Evolutionary conservation across 1,284 basidiomycete genomes (phyloP).

Genomic region (Fomitiporia mediterranea): DNA sequence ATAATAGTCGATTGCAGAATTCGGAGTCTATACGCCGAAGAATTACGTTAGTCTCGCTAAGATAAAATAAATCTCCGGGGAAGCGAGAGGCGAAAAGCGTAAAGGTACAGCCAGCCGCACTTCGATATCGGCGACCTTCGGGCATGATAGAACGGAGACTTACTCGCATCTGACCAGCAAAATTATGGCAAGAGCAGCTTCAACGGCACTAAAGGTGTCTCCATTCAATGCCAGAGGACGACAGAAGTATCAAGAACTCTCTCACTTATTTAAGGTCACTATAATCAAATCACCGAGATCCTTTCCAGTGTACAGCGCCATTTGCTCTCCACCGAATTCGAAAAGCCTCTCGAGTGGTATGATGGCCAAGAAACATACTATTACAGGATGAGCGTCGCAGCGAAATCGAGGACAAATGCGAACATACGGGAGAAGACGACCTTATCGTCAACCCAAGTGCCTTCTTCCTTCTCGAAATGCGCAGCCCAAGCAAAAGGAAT

Average conservation of each 20-base stretch:
- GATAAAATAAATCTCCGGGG: not conserved
- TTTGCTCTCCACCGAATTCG: constrained; percentile 27
- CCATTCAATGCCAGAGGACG: too few species aligned
- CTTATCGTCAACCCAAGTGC: constrained; percentile 23
- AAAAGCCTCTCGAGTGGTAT: constrained; percentile 28
- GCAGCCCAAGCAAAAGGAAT: constrained; percentile 62
- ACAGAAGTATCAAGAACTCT: too few species aligned
- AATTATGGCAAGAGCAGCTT: constrained; percentile 65
- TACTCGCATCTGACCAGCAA: constrained; percentile 62
- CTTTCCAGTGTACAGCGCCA: constrained; percentile 24
- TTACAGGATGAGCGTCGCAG: constrained; percentile 48
- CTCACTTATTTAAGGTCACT: constrained; percentile 31
- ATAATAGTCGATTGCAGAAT: constrained; percentile 55
- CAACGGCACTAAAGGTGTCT: constrained; percentile 35
- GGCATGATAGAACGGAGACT: constrained; percentile 27
- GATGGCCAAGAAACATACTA: constrained; percentile 22
- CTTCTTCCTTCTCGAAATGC: constrained; percentile 36
- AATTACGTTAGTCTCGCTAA: not conserved
- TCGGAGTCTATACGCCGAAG: constrained; percentile 30
- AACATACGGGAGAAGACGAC: constrained; percentile 36
- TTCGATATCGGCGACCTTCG: not conserved
- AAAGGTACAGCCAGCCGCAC: not conserved
- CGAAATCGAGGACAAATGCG: constrained; percentile 23
- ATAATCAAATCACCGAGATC: constrained; percentile 27
- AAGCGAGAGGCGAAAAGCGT: not conserved